Percentiles rank a stretch among this genome's conserved stretches.
These are phyloP conservation scores for Chrysoporthe cubensis DNA, from an alignment of 2,329 filamentous ascomycete species.

Conservation along the genomic window DNA sequence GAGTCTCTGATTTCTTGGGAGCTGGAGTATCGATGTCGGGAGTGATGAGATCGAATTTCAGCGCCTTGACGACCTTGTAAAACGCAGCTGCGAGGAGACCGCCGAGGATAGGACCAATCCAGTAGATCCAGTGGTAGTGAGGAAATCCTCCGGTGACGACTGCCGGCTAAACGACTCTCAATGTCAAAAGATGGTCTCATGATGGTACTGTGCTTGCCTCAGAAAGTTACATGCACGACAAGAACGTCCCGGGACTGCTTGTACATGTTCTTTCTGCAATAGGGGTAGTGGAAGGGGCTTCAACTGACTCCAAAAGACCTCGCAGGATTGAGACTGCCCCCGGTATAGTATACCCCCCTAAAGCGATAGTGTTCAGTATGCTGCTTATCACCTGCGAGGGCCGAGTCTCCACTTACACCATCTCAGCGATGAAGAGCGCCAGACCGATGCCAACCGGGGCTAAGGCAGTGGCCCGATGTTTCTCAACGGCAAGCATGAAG, in stretches of 20 bases:
- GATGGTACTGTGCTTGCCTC: not conserved
- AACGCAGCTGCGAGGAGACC: constrained; percentile 51
- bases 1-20: constrained; percentile 7
- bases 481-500: constrained; percentile 73
- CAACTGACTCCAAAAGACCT: constrained; percentile 48
- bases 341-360: constrained; percentile 49
- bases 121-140: constrained; percentile 58
- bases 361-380: not conserved
- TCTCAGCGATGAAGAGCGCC: constrained; percentile 65
- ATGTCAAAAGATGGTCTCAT: not conserved
- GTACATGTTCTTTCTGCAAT: not conserved
- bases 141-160: constrained; percentile 46
- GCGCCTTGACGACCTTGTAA: constrained; percentile 54
- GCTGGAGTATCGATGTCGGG: constrained; percentile 24
- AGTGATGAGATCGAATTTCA: constrained; percentile 55
- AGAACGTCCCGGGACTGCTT: not conserved
- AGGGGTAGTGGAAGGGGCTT: not conserved
- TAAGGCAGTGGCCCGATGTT: constrained; percentile 72
- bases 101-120: constrained; percentile 57
- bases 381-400: not conserved
- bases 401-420: constrained; percentile 37
- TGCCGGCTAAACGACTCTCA: constrained; percentile 38
- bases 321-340: constrained; percentile 55
- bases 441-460: constrained; percentile 75
- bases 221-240: not conserved